phyloP scores from a whole-genome alignment of 2,329 filamentous ascomycete species.

The Alternaria triticina region DNA sequence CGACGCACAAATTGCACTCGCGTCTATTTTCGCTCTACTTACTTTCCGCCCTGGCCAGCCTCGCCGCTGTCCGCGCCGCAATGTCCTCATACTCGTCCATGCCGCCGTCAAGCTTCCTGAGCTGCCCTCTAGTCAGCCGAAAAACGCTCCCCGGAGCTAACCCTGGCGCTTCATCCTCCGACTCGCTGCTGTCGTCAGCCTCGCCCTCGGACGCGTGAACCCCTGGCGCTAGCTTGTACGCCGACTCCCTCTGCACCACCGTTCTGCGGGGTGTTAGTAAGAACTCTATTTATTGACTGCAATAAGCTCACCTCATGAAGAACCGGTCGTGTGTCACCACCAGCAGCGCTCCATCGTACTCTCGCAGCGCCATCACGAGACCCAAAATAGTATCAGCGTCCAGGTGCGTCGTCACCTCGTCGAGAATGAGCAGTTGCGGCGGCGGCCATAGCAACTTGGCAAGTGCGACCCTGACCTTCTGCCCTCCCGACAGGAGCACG shows the following conservation, averaged over 20 bases:
- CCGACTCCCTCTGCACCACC: constrained; percentile 68
- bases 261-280: constrained; percentile 54
- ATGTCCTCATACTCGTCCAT: constrained; percentile 49
- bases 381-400: constrained; percentile 82
- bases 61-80: constrained; percentile 39
- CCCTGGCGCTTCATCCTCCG: constrained; percentile 55
- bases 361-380: constrained; percentile 68
- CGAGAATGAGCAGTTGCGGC: constrained; percentile 76
- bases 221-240: constrained; percentile 46
- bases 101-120: constrained; percentile 45
- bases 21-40: not conserved
- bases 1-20: not conserved
- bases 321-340: constrained; percentile 84
- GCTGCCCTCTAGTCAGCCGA: constrained; percentile 42
- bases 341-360: constrained; percentile 76
- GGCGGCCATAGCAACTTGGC: constrained; percentile 71
- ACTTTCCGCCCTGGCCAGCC: constrained; percentile 1
- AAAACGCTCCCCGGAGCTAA: constrained; percentile 50
- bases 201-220: constrained; percentile 51
- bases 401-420: constrained; percentile 85
- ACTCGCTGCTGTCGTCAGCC: constrained; percentile 52
- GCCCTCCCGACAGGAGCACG: constrained; percentile 76
- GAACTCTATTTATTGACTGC: not conserved
- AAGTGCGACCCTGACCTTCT: constrained; percentile 69
- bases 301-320: constrained; percentile 66